phyloP scores from a whole-genome alignment of 805 yeast species.

The Suhomyces prunicola region DNA sequence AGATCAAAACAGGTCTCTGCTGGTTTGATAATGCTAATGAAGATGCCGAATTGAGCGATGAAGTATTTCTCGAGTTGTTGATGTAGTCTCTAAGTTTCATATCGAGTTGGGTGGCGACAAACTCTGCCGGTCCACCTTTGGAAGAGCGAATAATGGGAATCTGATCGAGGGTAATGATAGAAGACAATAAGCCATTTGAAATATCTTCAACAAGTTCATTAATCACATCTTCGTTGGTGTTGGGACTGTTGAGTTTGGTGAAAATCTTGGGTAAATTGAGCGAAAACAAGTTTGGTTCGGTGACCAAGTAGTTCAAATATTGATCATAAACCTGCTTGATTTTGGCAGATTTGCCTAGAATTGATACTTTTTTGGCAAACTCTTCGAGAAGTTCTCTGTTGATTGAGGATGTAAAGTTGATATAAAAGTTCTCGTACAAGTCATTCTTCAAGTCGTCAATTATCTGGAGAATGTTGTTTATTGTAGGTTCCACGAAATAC shows the following conservation, averaged over 20 bases:
- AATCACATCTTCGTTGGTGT: constrained; percentile 71
- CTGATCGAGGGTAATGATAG: constrained; percentile 70
- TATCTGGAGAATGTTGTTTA: constrained; percentile 66
- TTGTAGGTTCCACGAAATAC: constrained; percentile 86
- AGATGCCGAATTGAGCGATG: constrained; percentile 13
- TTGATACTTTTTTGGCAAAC: constrained; percentile 78
- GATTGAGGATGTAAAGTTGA: constrained; percentile 83
- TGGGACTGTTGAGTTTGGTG: constrained; percentile 65
- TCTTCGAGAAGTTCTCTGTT: constrained; percentile 79
- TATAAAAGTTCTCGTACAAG: constrained; percentile 72
- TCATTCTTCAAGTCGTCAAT: constrained; percentile 71
- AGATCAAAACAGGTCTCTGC: constrained; percentile 71
- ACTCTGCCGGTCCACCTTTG: constrained; percentile 91
- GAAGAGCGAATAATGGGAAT: constrained; percentile 92
- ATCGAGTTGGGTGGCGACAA: constrained; percentile 85
- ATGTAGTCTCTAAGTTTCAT: constrained; percentile 81
- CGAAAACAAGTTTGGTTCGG: constrained; percentile 88
- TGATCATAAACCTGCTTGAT: constrained; percentile 93
- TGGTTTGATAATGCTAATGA: constrained; percentile 13
- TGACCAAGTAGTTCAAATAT: constrained; percentile 84
- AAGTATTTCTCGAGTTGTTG: constrained; percentile 51
- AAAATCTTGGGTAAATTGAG: constrained; percentile 67
- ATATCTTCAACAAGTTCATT: constrained; percentile 63
- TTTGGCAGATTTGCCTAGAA: constrained; percentile 63
- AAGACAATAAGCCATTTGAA: constrained; percentile 77